Evolutionary conservation across 2,329 filamentous ascomycete genomes (phyloP), one percentile per base, ranked within the genome.

Genomic region (Aspergillus terreus): DNA sequence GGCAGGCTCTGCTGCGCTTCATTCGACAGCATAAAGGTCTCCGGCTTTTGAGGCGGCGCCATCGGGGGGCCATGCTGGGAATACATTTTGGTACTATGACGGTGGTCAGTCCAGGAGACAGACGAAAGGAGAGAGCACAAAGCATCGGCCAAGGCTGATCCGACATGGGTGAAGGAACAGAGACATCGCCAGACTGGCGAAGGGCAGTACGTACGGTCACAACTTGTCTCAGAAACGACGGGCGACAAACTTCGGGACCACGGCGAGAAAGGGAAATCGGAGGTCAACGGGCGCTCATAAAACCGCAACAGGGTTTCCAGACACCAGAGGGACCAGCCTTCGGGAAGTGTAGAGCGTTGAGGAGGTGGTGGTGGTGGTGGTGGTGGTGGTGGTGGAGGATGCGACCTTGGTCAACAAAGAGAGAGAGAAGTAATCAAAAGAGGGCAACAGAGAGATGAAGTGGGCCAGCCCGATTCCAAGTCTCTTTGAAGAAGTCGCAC

Each of bases 11-110:
- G 91, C 77, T 97, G 92, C 55, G 94, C 92, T 77, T 97, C 92
- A 67, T 88, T 92, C 71, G 92, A 96, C 72, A 99, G 82, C 87
- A 99, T 92, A 71, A 99, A 99, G 38, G 94, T 97, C 81, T 99
- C 94, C 62, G 94, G 94, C 75, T 96, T 96, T 78, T 96, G 91
- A 58, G 88, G 88, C 67, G 89, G 87, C 64, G 89, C 88, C 90
- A 96, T 96, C 63, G 86, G 81, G 68, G 88, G 83, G 77, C 79
- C 73, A 61, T 91, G 87, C 77, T 90, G 87, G 61, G 86, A 82
- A 76, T 90, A 92, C 88, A 92, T 92, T 52, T 64, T 66, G 49
- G 23, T 23, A 56, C 61, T 45, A 23, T 46, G 35, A 42, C 47
- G 47, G 43, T 6, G 52, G 63, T 57, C 68, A 63, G 44, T 51